Evolutionary conservation across 2,329 filamentous ascomycete species (phyloP).

Genomic region (Ophiostoma angusticollis): DNA sequence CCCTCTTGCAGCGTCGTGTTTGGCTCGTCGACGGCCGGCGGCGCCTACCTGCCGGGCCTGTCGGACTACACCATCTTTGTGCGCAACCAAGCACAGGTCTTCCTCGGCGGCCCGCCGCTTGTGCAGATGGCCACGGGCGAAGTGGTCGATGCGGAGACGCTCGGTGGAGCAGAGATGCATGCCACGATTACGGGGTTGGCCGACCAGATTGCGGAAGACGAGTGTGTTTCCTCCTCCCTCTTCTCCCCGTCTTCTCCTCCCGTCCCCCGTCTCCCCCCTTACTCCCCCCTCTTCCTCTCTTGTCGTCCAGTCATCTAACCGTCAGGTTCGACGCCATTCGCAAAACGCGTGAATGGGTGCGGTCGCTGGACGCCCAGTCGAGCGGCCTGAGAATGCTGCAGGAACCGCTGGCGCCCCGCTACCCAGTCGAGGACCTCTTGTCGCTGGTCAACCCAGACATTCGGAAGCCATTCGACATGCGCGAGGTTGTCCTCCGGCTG

Average conservation of each 20-base stretch:
- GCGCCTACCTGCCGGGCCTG: background rate
- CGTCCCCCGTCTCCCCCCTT: too few relatives aligned
- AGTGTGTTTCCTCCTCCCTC: too few relatives aligned
- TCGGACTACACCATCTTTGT: conserved; percentile 19
- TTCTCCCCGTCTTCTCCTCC: too few relatives aligned
- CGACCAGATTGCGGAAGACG: conserved; percentile 30
- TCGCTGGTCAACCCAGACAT: conserved; percentile 25
- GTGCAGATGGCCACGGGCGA: conserved; percentile 35
- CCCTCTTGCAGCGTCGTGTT: background rate
- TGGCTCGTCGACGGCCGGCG: background rate
- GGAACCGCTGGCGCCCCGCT: conserved; percentile 16
- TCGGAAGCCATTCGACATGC: conserved; percentile 18
- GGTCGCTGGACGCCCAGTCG: conserved; percentile 17
- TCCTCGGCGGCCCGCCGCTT: conserved; percentile 30
- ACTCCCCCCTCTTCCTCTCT: too few relatives aligned
- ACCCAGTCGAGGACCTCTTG: conserved; percentile 25
- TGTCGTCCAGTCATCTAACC: too few relatives aligned
- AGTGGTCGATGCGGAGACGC: conserved; percentile 25
- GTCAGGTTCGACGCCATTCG: conserved; percentile 28
- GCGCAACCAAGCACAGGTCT: conserved; percentile 29
- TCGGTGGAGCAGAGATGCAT: conserved; percentile 30
- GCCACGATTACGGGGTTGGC: conserved; percentile 27
- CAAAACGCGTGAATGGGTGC: conserved; percentile 15
- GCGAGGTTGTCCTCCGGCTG: conserved; percentile 26
- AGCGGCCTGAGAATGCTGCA: conserved; percentile 11